phyloP scores from a whole-genome alignment of 257 asterid genomes.

The Cruciata laevipes region DNA sequence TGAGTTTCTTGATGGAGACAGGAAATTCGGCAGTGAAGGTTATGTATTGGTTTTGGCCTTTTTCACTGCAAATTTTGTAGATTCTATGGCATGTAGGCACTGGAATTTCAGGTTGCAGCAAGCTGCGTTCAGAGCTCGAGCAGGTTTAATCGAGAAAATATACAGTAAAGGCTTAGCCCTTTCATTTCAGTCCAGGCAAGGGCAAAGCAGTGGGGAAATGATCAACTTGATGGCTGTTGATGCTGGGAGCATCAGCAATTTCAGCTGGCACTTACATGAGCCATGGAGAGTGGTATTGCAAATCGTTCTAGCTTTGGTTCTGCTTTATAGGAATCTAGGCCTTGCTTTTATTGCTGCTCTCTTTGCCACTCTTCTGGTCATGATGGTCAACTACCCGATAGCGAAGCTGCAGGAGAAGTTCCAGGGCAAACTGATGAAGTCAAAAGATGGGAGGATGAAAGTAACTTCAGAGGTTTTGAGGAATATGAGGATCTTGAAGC shows the following conservation, averaged over 20 bases:
- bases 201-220: conserved; percentile 71
- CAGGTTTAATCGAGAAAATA: conserved; percentile 71
- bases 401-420: conserved; percentile 29
- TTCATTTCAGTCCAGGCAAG: conserved; percentile 61
- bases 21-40: conserved; percentile 48
- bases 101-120: conserved; percentile 61
- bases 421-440: conserved; percentile 56
- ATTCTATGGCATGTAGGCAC: conserved; percentile 63
- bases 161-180: conserved; percentile 69
- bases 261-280: conserved; percentile 74
- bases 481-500: conserved; percentile 88
- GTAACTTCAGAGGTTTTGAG: conserved; percentile 76
- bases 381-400: conserved; percentile 63
- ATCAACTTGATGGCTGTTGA: conserved; percentile 78
- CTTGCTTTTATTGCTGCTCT: conserved; percentile 57
- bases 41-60: conserved; percentile 47
- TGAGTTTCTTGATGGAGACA: conserved; percentile 54
- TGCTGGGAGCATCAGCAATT: conserved; percentile 71
- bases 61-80: conserved; percentile 53
- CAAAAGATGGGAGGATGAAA: conserved; percentile 80
- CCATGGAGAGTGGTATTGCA: conserved; percentile 71
- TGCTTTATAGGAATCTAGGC: conserved; percentile 67
- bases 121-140: conserved; percentile 70
- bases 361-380: conserved; percentile 50
- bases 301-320: conserved; percentile 49